Evolutionary conservation across 768 basidiomycete species (phyloP).

Genomic region (Pleurotus djamor): DNA sequence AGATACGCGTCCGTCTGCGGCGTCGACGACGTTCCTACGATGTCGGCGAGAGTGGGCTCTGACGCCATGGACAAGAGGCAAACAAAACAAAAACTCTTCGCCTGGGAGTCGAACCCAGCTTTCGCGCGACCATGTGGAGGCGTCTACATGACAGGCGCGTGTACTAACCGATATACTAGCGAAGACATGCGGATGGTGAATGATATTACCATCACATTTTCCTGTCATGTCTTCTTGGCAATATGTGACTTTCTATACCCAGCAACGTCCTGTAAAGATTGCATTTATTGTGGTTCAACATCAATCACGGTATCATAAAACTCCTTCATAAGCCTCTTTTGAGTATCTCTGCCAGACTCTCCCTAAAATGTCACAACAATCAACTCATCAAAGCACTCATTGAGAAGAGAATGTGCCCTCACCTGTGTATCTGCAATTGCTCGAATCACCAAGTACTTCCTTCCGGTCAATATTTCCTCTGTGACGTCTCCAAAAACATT

Average conservation of each 20-base stretch:
- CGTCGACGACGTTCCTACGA: slow-evolving; percentile 9
- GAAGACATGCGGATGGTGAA: neutral
- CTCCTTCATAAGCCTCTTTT: slow-evolving; percentile 78
- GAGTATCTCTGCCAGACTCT: slow-evolving; percentile 70
- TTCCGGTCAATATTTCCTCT: slow-evolving; percentile 68
- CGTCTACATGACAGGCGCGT: slow-evolving; percentile 9
- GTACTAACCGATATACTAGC: slow-evolving; percentile 10
- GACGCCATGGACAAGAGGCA: neutral
- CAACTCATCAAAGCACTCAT: neutral
- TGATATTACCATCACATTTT: neutral
- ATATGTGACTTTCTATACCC: too few relatives aligned
- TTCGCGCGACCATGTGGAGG: slow-evolving; percentile 5
- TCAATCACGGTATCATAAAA: slow-evolving; percentile 86
- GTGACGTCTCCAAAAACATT: slow-evolving; percentile 59
- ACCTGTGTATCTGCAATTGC: slow-evolving; percentile 61
- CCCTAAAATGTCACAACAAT: slow-evolving; percentile 19
- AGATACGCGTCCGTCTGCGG: slow-evolving; percentile 53
- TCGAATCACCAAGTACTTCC: slow-evolving; percentile 80
- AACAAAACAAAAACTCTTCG: slow-evolving; percentile 1
- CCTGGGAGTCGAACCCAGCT: slow-evolving; percentile 9
- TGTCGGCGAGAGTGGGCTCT: slow-evolving; percentile 1
- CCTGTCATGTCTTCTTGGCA: neutral
- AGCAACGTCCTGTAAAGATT: neutral
- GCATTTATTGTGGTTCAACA: slow-evolving; percentile 47
- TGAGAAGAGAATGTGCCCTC: slow-evolving; percentile 14